Evolutionary conservation across 331 rosid genomes (phyloP).

Genomic region (Telfairia occidentalis): DNA sequence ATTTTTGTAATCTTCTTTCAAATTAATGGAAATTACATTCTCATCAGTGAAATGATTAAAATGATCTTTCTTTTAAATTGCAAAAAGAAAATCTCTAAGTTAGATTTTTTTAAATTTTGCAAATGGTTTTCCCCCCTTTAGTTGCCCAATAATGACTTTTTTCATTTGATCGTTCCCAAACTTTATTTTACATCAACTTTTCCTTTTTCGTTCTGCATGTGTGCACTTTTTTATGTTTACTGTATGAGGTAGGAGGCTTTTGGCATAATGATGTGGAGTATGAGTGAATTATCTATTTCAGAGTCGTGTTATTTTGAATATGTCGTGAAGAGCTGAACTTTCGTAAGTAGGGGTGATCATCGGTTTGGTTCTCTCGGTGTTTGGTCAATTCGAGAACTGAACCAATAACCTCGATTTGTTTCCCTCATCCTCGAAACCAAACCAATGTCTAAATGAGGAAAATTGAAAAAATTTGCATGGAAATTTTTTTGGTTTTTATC

Average conservation of each 20-base stretch:
- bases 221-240: neutral
- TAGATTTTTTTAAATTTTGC: neutral
- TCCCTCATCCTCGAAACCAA: too few species aligned
- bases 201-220: neutral
- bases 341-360: too few species aligned
- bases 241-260: neutral
- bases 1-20: neutral
- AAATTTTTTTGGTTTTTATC: too few species aligned
- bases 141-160: neutral
- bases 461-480: too few species aligned
- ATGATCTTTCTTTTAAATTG: too few species aligned
- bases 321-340: neutral
- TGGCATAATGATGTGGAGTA: neutral
- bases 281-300: neutral
- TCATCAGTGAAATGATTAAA: neutral
- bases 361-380: too few species aligned
- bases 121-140: neutral
- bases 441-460: too few species aligned
- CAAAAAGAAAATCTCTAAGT: neutral
- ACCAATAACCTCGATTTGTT: too few species aligned
- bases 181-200: neutral
- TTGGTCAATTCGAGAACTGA: too few species aligned
- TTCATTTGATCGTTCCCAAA: neutral
- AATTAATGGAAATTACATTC: neutral
- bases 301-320: neutral